Evolutionary conservation across 768 basidiomycete species (phyloP).

Genomic region (Russula dissimulans): DNA sequence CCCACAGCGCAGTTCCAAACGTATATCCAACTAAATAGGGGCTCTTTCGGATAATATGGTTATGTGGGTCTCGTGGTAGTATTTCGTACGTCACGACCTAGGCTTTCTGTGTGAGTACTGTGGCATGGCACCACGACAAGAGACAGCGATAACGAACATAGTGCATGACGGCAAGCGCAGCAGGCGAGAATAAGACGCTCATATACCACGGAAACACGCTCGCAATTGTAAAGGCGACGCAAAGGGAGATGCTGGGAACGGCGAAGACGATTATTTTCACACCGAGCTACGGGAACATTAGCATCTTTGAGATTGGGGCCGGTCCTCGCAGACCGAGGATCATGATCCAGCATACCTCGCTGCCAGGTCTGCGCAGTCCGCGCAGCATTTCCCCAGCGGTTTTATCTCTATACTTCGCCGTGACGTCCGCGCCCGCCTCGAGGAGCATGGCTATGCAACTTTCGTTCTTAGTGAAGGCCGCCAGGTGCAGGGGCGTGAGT

Average conservation of each 20-base stretch:
- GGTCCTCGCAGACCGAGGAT: not conserved
- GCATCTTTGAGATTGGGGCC: too few species aligned
- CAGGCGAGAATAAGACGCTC: not conserved
- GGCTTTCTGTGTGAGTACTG: not conserved
- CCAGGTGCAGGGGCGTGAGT: conserved; percentile 89
- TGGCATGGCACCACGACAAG: not conserved
- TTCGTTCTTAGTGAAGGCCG: conserved; percentile 78
- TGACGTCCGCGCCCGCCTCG: conserved; percentile 78
- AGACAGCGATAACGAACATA: not conserved
- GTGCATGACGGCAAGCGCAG: not conserved
- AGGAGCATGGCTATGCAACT: conserved; percentile 73
- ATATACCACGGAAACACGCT: conserved; percentile 5
- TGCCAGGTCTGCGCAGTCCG: conserved; percentile 54
- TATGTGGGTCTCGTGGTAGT: not conserved
- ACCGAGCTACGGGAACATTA: not conserved
- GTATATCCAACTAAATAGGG: not conserved
- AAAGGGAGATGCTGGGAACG: not conserved
- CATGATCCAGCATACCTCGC: conserved; percentile 40
- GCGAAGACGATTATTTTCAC: conserved; percentile 1
- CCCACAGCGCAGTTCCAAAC: not conserved
- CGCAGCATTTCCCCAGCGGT: conserved; percentile 52
- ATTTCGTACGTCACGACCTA: not conserved
- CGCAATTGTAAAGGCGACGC: not conserved
- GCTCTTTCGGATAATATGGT: not conserved
- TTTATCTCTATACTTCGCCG: conserved; percentile 47